Base-by-base conservation (phyloP, 495 filamentous ascomycete species). In the Aspergillus indologenus region DNA sequence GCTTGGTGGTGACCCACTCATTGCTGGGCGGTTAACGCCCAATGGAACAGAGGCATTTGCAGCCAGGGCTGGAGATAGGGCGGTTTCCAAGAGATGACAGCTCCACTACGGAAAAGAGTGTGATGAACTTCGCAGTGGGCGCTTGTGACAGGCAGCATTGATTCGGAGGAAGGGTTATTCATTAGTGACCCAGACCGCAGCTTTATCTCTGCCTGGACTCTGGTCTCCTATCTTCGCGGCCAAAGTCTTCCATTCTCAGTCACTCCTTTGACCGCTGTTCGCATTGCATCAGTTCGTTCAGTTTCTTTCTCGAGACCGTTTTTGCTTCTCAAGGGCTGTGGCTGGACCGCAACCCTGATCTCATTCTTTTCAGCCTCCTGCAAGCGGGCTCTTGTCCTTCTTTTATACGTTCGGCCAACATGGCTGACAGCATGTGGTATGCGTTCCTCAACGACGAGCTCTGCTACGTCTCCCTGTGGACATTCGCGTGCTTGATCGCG, bases 351-450 rank as follows among this genome's bases (percentile, higher is more conserved):
- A 40, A 40, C 12, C 34, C 34, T 15, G 2, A 29, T 40, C 34
- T 40, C 34, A 14, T 40, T 40, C 34, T 15, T 40, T 14, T 40
- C 26, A 29, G n/a, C n/a, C n/a, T n/a, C n/a, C n/a, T n/a, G n/a
- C n/a, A n/a, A n/a, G n/a, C n/a, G n/a, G n/a, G n/a, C n/a, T n/a
- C n/a, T n/a, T n/a, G n/a, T 40, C 34, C 2, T 40, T 40, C 34
- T 15, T 40, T 14, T 40, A 40, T 11, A 8, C 5, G 12, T 29
- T 40, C 34, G 34, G 5, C 21, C n/a, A 31, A 4, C 48, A 51
- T 51, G 48, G 48, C 18, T 2, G n/a, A 24, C 48, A 50, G 22
- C 17, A 24, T 51, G 14, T 51, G 48, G 48, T 51, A 51, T 8
- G 48, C 17, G 15, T 29, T 51, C 23, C 18, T 51, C 2, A 51